A percentile compares a stretch with the other conserved stretches of the same genome.
phyloP scores from a whole-genome alignment of 345 rosid genomes.

The Chamaenerion angustifolium region DNA sequence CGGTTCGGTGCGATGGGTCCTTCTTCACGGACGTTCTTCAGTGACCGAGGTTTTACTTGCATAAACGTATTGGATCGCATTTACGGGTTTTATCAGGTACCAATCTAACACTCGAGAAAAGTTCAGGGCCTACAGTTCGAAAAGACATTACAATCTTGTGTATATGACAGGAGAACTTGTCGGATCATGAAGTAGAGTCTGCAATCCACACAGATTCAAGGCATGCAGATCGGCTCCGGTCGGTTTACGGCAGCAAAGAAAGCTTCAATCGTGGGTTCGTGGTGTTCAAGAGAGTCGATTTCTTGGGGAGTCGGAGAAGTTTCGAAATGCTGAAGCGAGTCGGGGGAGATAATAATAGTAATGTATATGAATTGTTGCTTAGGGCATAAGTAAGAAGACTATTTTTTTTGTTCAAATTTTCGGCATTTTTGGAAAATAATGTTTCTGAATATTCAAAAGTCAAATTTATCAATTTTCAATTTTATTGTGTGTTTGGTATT shows the following conservation, averaged over 20 bases:
- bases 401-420: not conserved
- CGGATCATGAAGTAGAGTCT: constrained; percentile 43
- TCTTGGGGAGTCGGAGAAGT: constrained; percentile 62
- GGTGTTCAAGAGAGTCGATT: constrained; percentile 52
- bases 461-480: too few species aligned
- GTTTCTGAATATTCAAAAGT: too few species aligned
- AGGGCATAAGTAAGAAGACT: constrained; percentile 29
- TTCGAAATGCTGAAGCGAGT: constrained; percentile 81
- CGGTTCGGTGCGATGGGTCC: constrained; percentile 92
- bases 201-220: constrained; percentile 83
- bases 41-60: constrained; percentile 64
- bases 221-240: constrained; percentile 70
- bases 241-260: constrained; percentile 47
- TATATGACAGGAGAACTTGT: constrained; percentile 53
- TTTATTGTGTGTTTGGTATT: too few species aligned
- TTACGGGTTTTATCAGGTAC: constrained; percentile 81
- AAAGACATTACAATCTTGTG: not conserved
- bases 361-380: constrained; percentile 67
- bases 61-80: constrained; percentile 58
- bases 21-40: constrained; percentile 76
- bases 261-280: constrained; percentile 25
- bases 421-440: not conserved
- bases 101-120: not conserved
- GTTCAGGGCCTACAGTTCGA: too few species aligned
- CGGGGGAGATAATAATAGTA: constrained; percentile 59